These are phyloP conservation scores for Musa acuminata DNA, from an alignment of 176 grass and related monocot genomes.

Conservation along the genomic window DNA sequence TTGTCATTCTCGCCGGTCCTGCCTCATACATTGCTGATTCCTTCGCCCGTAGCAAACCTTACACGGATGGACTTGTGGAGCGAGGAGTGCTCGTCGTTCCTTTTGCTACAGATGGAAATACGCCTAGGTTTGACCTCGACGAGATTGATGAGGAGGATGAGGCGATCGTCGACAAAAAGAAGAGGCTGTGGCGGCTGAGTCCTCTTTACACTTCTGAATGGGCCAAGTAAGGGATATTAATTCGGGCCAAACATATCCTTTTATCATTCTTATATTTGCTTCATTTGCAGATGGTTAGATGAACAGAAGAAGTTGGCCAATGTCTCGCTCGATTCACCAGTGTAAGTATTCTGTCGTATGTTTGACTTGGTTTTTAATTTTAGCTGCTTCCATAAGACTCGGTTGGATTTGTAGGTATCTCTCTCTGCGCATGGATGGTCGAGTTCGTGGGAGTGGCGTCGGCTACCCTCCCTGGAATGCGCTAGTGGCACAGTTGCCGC, in stretches of 20 bases:
- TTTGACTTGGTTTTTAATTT: not conserved
- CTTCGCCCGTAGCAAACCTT: slow-evolving; percentile 60
- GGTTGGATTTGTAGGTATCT: slow-evolving; percentile 42
- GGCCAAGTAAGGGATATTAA: slow-evolving; percentile 49
- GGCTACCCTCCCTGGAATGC: slow-evolving; percentile 90
- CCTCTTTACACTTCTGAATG: slow-evolving; percentile 52
- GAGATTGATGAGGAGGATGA: not conserved
- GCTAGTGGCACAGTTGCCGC: slow-evolving; percentile 85
- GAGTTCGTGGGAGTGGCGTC: slow-evolving; percentile 84
- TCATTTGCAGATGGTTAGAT: slow-evolving; percentile 55
- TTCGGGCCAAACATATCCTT: not conserved
- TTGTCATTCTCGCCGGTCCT: slow-evolving; percentile 77
- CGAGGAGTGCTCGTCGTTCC: slow-evolving; percentile 72
- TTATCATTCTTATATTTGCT: not conserved
- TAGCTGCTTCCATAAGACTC: not conserved
- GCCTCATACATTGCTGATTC: slow-evolving; percentile 55
- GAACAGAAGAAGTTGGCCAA: slow-evolving; percentile 89
- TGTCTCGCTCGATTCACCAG: slow-evolving; percentile 62
- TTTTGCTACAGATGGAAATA: slow-evolving; percentile 52
- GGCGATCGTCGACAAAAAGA: slow-evolving; percentile 29
- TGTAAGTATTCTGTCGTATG: slow-evolving; percentile 29
- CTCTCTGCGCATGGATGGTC: slow-evolving; percentile 84
- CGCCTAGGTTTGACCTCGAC: slow-evolving; percentile 36
- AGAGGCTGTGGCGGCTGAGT: slow-evolving; percentile 72
- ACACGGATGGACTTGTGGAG: slow-evolving; percentile 49